A percentile compares a stretch with the other conserved stretches of the same genome.
Evolutionary conservation across 1,139 yeast genomes (phyloP).

Genomic region (Magnusiomyces clavatus): DNA sequence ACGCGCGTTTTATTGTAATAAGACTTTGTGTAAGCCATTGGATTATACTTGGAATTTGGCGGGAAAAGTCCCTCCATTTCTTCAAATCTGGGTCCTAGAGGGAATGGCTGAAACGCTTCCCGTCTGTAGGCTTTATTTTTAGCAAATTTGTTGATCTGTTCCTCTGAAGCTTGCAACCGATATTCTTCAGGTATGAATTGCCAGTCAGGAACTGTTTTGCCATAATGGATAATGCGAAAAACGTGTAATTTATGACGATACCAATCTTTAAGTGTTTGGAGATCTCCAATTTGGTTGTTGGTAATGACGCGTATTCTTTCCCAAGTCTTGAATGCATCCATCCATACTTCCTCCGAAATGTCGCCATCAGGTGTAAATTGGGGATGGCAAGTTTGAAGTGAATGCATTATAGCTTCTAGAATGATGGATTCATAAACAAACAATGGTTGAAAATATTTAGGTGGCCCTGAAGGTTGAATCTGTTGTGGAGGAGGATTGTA

Average conservation of each 20-base stretch:
- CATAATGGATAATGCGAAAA: slow-evolving; percentile 6
- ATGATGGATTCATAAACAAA: slow-evolving; percentile 5
- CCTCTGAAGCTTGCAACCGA: slow-evolving; percentile 2
- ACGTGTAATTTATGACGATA: slow-evolving; percentile 6
- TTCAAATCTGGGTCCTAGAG: slow-evolving; percentile 5
- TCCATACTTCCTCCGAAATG: slow-evolving; percentile 1
- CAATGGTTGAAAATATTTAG: slow-evolving; percentile 4
- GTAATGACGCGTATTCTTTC: slow-evolving; percentile 1
- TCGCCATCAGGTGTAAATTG: slow-evolving; percentile 1
- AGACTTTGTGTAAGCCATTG: slow-evolving; percentile 1
- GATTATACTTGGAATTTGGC: slow-evolving; percentile 4
- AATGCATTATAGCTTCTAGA: slow-evolving; percentile 4
- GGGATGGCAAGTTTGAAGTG: background rate
- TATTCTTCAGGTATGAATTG: slow-evolving; percentile 3
- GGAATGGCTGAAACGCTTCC: slow-evolving; percentile 5
- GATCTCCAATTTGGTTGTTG: slow-evolving; percentile 4
- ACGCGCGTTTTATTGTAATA: background rate
- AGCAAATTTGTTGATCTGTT: slow-evolving; percentile 6
- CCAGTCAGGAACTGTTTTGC: slow-evolving; percentile 6
- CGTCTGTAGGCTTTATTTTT: slow-evolving; percentile 3
- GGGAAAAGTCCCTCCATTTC: slow-evolving; percentile 5
- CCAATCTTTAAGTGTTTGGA: slow-evolving; percentile 6
- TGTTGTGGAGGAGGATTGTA: background rate
- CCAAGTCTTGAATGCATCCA: slow-evolving; percentile 4
- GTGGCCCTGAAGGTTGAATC: background rate